These are phyloP conservation scores for Stephanocyclus meneghinianus DNA, from an alignment of 352 stramenopile genomes.

Conservation along the genomic window DNA sequence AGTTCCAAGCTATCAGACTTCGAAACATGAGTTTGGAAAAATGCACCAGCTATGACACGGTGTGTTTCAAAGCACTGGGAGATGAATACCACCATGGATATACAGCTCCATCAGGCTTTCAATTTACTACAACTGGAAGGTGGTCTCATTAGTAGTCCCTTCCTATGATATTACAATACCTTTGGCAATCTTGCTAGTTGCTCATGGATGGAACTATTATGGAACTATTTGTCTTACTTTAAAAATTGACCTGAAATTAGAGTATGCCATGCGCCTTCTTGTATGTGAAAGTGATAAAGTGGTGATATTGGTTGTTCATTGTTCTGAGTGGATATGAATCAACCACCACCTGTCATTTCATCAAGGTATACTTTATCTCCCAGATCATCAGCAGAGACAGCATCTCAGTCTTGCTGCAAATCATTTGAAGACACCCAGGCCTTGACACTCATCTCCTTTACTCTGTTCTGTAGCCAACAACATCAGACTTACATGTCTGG, in stretches of 20 bases:
- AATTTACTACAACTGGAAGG: slow-evolving; percentile 9
- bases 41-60: not conserved
- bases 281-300: not conserved
- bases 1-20: slow-evolving; percentile 18
- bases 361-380: not conserved
- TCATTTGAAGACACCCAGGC: too few relatives aligned
- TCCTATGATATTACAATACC: too few relatives aligned
- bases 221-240: too few relatives aligned
- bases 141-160: too few relatives aligned
- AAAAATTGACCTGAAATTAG: too few relatives aligned
- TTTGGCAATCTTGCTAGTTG: too few relatives aligned
- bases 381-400: not conserved
- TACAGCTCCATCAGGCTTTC: not conserved
- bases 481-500: too few relatives aligned
- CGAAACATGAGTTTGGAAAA: slow-evolving; percentile 4
- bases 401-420: too few relatives aligned
- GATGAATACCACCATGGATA: not conserved
- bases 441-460: too few relatives aligned
- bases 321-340: not conserved
- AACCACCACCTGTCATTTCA: not conserved
- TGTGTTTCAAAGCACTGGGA: not conserved
- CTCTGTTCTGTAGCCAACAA: too few relatives aligned
- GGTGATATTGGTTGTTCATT: not conserved
- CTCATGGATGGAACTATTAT: too few relatives aligned
- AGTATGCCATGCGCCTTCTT: too few relatives aligned